Evolutionary conservation across 768 basidiomycete genomes (phyloP), one percentile per base, ranked within the genome.

Genomic region (Lactarius deliciosus): DNA sequence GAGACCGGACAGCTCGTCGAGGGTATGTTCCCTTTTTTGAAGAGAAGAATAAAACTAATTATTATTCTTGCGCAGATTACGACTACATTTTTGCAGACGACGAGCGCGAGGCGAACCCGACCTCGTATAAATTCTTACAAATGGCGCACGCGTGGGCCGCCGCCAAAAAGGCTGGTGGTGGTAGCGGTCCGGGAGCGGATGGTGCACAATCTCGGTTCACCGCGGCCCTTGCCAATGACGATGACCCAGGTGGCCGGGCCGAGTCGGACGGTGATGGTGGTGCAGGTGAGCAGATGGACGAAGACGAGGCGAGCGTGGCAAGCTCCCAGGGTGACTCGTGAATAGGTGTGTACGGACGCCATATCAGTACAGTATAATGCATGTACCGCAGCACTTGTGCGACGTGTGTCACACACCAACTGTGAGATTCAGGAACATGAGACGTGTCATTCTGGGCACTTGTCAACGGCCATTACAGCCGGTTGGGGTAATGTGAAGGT

Each of bases 11-110:
- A 91, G 71, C 89, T 86, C 38, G 87, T 94, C 32, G 94, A 95
- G 85, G 93, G 92, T 86, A 77, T 70, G 85, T 72, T 47, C 32
- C 59, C 50, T n/a, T 18, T 57, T 25, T 11, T 20, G 2, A 41
- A 3, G 18, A 47, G 5, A 25, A 10, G 32, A 34, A 34, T 34
- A 34, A 34, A 34, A 30, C 25, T 28, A 47, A 30, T 22, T 45
- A 47, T 57, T 59, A 47, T 57, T 59, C 34, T 63, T 38, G 45
- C 41, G 70, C 65, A 95, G 96, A 96, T 73, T 96, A 91, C 88
- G 96, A 96, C 73, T 86, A 96, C 73, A 88, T 96, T 25, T 98
- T 98, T 76, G 88, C 94, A 32, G 96, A 98, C 80, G 96, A 98
- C 82, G 94, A 97, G 73, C 84, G 89, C 61, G 96, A 96, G 73